Percentiles rank a stretch among this genome's conserved stretches.
Conservation (phyloP, 768 basidiomycete genomes). For the Termitomyces sp. region DNA sequence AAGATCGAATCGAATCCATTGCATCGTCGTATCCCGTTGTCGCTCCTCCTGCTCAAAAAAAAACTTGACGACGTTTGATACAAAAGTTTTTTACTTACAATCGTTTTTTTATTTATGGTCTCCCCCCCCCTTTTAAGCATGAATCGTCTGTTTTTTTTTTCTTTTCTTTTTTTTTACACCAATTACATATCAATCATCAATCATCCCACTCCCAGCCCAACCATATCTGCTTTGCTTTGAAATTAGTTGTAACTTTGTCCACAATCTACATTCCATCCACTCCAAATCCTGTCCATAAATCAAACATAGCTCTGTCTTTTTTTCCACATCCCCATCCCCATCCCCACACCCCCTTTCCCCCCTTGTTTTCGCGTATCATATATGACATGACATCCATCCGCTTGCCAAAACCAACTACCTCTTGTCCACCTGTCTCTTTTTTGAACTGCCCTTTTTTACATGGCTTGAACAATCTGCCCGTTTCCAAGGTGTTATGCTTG, state of each 20-base stretch:
- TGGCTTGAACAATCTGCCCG: neutral
- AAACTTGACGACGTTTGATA: neutral
- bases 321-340: no score
- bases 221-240: slow-evolving; percentile 4
- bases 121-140: neutral
- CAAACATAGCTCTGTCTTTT: neutral
- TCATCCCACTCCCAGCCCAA: neutral
- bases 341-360: neutral
- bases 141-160: neutral
- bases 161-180: neutral
- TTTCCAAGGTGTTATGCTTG: neutral
- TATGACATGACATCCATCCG: neutral
- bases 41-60: neutral
- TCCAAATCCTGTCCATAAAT: no score
- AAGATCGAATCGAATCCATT: neutral
- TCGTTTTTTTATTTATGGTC: neutral
- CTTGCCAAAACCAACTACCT: neutral
- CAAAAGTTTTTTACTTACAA: neutral
- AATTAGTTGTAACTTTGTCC: slow-evolving; percentile 5
- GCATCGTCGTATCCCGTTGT: neutral
- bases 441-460: neutral
- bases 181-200: neutral
- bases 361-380: neutral
- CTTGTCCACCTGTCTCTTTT: neutral
- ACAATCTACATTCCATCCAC: neutral